Evolutionary conservation across 2,329 filamentous ascomycete genomes (phyloP).

Genomic region (Ascochyta pisi): DNA sequence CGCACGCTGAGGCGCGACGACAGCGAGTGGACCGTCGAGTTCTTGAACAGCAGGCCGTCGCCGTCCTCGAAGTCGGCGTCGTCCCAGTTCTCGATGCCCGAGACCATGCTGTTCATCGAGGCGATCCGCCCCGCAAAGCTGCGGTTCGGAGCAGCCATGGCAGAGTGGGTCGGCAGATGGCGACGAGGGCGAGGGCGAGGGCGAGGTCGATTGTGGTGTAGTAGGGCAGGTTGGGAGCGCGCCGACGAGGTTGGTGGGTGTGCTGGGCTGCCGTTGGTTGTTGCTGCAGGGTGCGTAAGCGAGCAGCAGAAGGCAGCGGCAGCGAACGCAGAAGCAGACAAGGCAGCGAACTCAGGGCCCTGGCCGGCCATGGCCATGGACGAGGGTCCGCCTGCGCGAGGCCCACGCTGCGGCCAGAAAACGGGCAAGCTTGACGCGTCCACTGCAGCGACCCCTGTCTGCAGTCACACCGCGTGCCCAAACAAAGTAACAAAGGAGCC

Average conservation of each 20-base stretch:
- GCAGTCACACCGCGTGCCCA: constrained; percentile 14
- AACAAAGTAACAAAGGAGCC: background rate
- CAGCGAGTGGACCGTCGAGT: constrained; percentile 74
- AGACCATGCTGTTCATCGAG: constrained; percentile 62
- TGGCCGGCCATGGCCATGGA: no score
- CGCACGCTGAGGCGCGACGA: constrained; percentile 85
- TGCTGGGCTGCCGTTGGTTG: constrained; percentile 22
- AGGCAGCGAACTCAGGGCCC: no score
- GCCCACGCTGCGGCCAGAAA: constrained; percentile 14
- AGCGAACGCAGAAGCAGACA: no score
- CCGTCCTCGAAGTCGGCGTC: constrained; percentile 55
- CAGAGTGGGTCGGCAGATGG: constrained; percentile 27
- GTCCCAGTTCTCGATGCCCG: constrained; percentile 72
- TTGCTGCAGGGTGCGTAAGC: constrained; percentile 21
- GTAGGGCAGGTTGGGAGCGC: constrained; percentile 15
- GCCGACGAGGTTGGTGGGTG: constrained; percentile 22
- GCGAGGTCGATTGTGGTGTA: constrained; percentile 19
- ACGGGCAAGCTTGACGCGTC: constrained; percentile 1
- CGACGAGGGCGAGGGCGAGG: constrained; percentile 12
- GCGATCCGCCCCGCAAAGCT: constrained; percentile 50
- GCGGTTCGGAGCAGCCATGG: constrained; percentile 44
- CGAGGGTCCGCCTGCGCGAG: background rate
- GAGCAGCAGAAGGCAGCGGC: background rate
- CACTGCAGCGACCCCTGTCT: constrained; percentile 9
- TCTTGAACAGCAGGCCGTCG: constrained; percentile 72